Percentiles rank a stretch among this genome's conserved stretches.
phyloP scores from a whole-genome alignment of 2,329 filamentous ascomycete species.

The Gaeumannomyces sp. region DNA sequence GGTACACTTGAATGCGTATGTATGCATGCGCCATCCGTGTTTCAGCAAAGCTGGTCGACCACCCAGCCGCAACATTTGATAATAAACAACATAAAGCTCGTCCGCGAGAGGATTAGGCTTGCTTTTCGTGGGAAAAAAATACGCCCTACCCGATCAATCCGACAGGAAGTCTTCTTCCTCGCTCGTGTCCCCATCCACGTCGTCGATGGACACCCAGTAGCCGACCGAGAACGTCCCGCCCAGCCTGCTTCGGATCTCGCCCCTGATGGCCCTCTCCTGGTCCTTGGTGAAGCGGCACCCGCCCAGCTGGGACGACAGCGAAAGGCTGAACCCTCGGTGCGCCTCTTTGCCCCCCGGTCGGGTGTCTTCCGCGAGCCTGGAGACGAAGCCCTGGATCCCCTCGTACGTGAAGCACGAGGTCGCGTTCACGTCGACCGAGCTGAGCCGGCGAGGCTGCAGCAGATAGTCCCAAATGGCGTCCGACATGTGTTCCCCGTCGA shows the following conservation, averaged over 20 bases:
- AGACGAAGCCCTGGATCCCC: conserved; percentile 39
- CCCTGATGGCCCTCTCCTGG: conserved; percentile 21
- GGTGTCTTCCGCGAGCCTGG: conserved; percentile 23
- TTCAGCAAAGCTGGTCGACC: too few relatives aligned
- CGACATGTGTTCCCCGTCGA: conserved; percentile 49
- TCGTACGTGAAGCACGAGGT: conserved; percentile 47
- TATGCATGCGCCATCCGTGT: too few relatives aligned
- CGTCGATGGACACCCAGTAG: conserved; percentile 16
- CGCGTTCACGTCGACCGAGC: conserved; percentile 46
- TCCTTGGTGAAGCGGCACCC: conserved; percentile 18
- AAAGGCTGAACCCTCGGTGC: conserved; percentile 25
- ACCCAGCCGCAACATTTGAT: too few relatives aligned
- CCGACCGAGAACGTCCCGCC: conserved; percentile 28
- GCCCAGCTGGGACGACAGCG: conserved; percentile 25
- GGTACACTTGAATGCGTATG: too few relatives aligned
- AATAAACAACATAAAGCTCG: too few relatives aligned
- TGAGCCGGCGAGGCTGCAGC: conserved; percentile 37
- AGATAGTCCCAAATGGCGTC: conserved; percentile 33
- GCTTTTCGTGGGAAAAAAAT: too few relatives aligned
- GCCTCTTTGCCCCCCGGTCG: not conserved
- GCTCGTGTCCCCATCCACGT: conserved; percentile 29
- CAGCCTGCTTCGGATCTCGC: conserved; percentile 20
- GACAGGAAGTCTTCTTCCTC: conserved; percentile 16
- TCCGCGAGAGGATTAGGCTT: too few relatives aligned
- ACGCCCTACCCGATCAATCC: too few relatives aligned